Base-by-base conservation (phyloP, 2,329 filamentous ascomycete species). In the Epichloe glyceriae region DNA sequence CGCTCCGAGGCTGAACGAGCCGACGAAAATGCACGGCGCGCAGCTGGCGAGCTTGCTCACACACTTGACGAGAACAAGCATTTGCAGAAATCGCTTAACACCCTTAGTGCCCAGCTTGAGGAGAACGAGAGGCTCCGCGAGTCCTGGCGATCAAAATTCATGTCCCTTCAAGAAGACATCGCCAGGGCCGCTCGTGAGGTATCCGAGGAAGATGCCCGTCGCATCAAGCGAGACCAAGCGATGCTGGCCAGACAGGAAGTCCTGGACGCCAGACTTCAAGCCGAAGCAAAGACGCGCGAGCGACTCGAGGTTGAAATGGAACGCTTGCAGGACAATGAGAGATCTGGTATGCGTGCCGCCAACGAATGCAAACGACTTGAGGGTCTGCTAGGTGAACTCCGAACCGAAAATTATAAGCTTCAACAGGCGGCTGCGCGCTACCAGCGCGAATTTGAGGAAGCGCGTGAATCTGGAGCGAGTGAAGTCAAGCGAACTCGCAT, bases 101-200 rank as follows among this genome's bases (percentile, higher is more conserved):
- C 82, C 20, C 74, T 95, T 50, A 81, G 83, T 54, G 78, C 78
- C 44, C 89, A 95, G 62, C 79, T 93, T 41, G 83, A 93, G 61
- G 90, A 95, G 69, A 91, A 88, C 61, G 82, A 90, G 61, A 82
- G 85, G 55, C 79, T 94, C 53, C 84, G 89, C 52, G 88, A 95
- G 63, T 82, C 77, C 54, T 90, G 94, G 79, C 84, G 88, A 57
- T 74, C 75, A 64, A 95, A 93, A 67, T 86, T 96, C 61, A 80
- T 91, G 58, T 82, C 82, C 53, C 73, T 98, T 39, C 90, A 97
- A 67, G 80, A 88, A 55, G 88, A 96, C 58, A 91, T 97, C 84
- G 79, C 82, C 34, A 74, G 74, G 51, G 86, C 88, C 46, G 83
- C 87, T 49, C 80, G 81, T 45, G 85, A 95, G 54, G 82, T 96